Evolutionary conservation across 2,329 filamentous ascomycete species (phyloP).

Genomic region (Cytospora chrysosperma): DNA sequence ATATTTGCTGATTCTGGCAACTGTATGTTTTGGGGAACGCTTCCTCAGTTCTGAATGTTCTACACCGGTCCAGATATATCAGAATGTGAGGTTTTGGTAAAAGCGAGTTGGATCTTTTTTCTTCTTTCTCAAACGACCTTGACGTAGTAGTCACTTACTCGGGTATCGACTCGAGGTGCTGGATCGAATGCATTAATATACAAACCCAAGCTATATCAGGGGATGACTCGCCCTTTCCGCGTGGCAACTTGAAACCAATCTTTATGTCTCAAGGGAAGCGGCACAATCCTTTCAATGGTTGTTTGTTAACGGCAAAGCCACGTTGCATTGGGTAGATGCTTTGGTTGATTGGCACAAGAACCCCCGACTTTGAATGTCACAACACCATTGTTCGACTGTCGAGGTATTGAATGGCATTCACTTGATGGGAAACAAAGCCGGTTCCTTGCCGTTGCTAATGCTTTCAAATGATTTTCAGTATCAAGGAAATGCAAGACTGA

Average conservation of each 20-base stretch:
- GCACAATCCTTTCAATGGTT: not conserved
- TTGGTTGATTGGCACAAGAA: not conserved
- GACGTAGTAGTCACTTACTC: too few relatives aligned
- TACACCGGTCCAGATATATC: not conserved
- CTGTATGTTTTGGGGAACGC: not conserved
- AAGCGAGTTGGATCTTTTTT: not conserved
- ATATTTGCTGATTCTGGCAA: not conserved
- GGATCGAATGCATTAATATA: not conserved
- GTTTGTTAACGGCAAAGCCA: too few relatives aligned
- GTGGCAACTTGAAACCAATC: too few relatives aligned
- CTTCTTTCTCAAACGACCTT: too few relatives aligned
- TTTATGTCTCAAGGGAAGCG: not conserved
- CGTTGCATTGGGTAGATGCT: not conserved
- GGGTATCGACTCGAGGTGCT: not conserved
- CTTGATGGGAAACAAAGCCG: too few relatives aligned
- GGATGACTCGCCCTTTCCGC: not conserved
- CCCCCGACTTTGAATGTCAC: not conserved
- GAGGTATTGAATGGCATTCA: too few relatives aligned
- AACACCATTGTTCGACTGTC: not conserved
- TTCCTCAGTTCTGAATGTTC: not conserved
- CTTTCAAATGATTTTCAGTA: too few relatives aligned
- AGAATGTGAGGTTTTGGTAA: not conserved
- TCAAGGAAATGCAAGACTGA: too few relatives aligned
- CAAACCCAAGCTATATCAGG: not conserved
- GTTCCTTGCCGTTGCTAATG: too few relatives aligned